A percentile compares a stretch with the other conserved stretches of the same genome.
phyloP scores from a whole-genome alignment of 768 basidiomycete genomes.

The Lepiota venenata region DNA sequence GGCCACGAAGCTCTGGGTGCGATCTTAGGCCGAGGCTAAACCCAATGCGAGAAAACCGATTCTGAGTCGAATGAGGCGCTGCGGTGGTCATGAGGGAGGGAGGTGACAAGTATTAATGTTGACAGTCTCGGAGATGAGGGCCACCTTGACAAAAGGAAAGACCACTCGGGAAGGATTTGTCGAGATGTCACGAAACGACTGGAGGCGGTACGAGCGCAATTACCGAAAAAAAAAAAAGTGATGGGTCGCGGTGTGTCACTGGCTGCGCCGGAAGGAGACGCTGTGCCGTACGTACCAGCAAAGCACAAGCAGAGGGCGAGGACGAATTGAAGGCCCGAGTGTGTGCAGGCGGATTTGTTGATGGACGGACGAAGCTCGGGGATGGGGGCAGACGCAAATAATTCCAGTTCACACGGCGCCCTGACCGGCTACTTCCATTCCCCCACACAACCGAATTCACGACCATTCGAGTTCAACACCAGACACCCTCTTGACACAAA shows the following conservation, averaged over 20 bases:
- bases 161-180: background rate
- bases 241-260: background rate
- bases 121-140: background rate
- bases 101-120: background rate
- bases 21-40: constrained; percentile 6
- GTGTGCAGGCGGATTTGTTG: constrained; percentile 10
- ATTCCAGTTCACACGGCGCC: constrained; percentile 11
- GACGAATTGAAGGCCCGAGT: background rate
- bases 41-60: constrained; percentile 3
- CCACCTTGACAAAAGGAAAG: background rate
- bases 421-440: constrained; percentile 7
- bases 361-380: background rate
- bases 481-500: no score
- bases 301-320: background rate
- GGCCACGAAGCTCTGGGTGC: constrained; percentile 1
- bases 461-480: constrained; percentile 2
- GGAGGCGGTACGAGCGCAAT: background rate
- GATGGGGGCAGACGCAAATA: background rate
- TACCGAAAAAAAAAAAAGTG: background rate
- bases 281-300: constrained; percentile 1
- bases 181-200: constrained; percentile 1
- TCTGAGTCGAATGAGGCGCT: background rate
- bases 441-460: background rate
- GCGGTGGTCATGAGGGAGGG: background rate
- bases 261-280: background rate